A percentile compares a stretch with the other conserved stretches of the same genome.
Conservation (phyloP, 768 basidiomycete genomes). For the Tephrocybe sp. region DNA sequence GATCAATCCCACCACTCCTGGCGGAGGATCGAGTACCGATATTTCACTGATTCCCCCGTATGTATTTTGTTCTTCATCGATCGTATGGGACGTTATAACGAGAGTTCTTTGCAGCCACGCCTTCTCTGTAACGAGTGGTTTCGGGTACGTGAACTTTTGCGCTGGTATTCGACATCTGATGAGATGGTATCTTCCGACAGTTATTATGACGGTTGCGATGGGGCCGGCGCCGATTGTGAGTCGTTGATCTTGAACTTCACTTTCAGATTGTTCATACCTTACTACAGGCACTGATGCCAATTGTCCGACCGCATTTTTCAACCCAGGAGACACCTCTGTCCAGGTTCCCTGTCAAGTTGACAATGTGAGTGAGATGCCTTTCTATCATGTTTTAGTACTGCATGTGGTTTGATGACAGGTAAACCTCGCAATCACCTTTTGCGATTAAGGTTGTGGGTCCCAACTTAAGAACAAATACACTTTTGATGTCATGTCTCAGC, state of each 20-base stretch:
- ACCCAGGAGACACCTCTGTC: slow-evolving; percentile 31
- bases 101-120: slow-evolving; percentile 25
- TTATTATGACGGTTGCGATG: slow-evolving; percentile 44
- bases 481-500: too few species aligned
- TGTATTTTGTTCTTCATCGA: slow-evolving; percentile 12
- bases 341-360: slow-evolving; percentile 29
- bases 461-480: too few species aligned
- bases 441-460: too few species aligned
- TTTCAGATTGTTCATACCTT: not conserved
- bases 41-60: slow-evolving; percentile 33
- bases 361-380: slow-evolving; percentile 6
- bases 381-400: not conserved
- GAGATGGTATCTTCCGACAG: slow-evolving; percentile 17
- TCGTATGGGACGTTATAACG: slow-evolving; percentile 6
- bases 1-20: slow-evolving; percentile 28
- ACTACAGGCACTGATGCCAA: slow-evolving; percentile 29
- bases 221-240: slow-evolving; percentile 43
- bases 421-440: not conserved
- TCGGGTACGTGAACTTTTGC: slow-evolving; percentile 27
- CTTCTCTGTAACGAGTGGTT: slow-evolving; percentile 41
- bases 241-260: not conserved
- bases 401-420: not conserved
- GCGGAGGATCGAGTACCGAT: slow-evolving; percentile 34
- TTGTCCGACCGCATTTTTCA: slow-evolving; percentile 38
- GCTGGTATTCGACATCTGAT: not conserved